phyloP scores from a whole-genome alignment of 129 eudicot species.

The Smallanthus sonchifolius region DNA sequence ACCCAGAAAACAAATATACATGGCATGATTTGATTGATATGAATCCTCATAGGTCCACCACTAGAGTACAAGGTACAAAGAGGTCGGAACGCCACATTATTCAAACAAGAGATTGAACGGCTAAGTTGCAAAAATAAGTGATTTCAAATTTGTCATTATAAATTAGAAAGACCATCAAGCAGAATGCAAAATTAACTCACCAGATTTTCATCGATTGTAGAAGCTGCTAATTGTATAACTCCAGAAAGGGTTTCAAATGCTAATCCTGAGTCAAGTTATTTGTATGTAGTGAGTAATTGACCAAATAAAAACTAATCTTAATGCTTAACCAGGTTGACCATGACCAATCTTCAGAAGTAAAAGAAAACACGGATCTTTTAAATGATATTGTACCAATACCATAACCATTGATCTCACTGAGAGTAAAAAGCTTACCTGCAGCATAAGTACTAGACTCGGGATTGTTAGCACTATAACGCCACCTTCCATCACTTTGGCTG shows the following conservation, averaged over 20 bases:
- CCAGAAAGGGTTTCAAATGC: slow-evolving; percentile 89
- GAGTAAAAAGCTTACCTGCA: slow-evolving; percentile 48
- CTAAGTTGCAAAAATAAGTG: not conserved
- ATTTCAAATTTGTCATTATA: not conserved
- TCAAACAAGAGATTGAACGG: not conserved
- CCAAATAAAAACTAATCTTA: not conserved
- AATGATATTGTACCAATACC: not conserved
- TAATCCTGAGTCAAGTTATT: slow-evolving; percentile 50
- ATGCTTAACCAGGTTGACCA: not conserved
- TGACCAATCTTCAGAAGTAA: not conserved
- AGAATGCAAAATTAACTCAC: slow-evolving; percentile 37
- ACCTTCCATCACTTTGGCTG: slow-evolving; percentile 93
- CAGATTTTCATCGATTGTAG: slow-evolving; percentile 57
- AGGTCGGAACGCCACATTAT: not conserved
- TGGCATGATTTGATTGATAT: not conserved
- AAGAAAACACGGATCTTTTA: not conserved
- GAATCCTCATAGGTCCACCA: not conserved
- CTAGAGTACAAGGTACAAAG: slow-evolving; percentile 11
- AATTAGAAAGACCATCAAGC: not conserved
- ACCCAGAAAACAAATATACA: not conserved
- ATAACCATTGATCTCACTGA: not conserved
- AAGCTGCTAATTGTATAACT: slow-evolving; percentile 74
- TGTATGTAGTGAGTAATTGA: slow-evolving; percentile 3
- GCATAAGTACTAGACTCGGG: slow-evolving; percentile 86
- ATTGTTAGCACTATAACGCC: slow-evolving; percentile 81